Conservation (phyloP, 345 rosid genomes). For the Camelina sativa region DNA sequence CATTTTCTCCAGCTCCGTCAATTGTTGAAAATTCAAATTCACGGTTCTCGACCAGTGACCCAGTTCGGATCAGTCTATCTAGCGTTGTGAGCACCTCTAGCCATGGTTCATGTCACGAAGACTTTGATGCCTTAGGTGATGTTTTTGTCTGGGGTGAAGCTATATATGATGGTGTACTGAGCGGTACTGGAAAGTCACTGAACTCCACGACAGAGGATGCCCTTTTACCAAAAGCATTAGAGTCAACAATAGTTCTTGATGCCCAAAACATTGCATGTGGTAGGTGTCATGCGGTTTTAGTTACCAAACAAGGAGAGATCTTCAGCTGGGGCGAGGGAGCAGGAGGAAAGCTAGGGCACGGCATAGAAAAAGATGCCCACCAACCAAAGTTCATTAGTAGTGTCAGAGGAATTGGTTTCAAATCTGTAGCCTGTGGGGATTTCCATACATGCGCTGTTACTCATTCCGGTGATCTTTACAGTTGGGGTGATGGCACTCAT, state of each 20-base stretch:
- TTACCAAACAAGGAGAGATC: conserved; percentile 81
- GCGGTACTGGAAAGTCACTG: conserved; percentile 51
- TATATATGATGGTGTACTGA: conserved; percentile 60
- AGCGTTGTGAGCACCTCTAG: conserved; percentile 87
- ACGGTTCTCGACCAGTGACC: conserved; percentile 63
- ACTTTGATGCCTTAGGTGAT: conserved; percentile 84
- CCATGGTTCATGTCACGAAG: conserved; percentile 81
- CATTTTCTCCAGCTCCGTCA: conserved; percentile 36
- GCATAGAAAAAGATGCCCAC: conserved; percentile 58
- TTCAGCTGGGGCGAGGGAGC: conserved; percentile 91
- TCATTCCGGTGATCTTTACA: conserved; percentile 76
- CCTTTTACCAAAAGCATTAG: conserved; percentile 76
- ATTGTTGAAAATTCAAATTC: conserved; percentile 55
- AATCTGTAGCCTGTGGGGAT: conserved; percentile 84
- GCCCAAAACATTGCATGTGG: conserved; percentile 82
- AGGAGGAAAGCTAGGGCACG: conserved; percentile 95
- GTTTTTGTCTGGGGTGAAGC: conserved; percentile 96
- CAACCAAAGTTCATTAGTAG: conserved; percentile 67
- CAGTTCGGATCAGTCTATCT: conserved; percentile 74
- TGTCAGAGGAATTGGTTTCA: conserved; percentile 66
- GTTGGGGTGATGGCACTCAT: conserved; percentile 89
- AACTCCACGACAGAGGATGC: conserved; percentile 54
- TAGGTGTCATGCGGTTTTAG: conserved; percentile 77
- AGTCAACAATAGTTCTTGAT: conserved; percentile 71
- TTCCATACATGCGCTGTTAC: conserved; percentile 85